These are phyloP conservation scores for Knoxia roxburghii DNA, from an alignment of 257 asterid species.

Conservation along the genomic window DNA sequence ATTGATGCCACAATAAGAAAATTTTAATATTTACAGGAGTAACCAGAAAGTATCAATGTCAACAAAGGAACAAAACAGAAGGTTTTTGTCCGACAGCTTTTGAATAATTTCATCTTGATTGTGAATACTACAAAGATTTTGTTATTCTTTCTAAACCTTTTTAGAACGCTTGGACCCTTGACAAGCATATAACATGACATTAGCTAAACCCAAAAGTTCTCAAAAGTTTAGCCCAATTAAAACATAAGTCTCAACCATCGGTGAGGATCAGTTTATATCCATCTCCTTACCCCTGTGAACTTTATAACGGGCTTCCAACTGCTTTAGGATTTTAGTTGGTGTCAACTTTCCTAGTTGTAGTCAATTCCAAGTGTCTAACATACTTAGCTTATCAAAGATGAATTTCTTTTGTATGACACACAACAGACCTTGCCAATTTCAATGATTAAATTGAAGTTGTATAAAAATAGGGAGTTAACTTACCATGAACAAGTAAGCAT, in stretches of 20 bases:
- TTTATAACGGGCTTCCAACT: neutral
- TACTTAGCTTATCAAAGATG: neutral
- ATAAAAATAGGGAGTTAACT: constrained; percentile 16
- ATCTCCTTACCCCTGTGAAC: too few relatives aligned
- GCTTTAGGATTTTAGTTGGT: neutral
- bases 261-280: too few relatives aligned
- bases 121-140: neutral
- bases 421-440: neutral
- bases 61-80: neutral
- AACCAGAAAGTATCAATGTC: neutral
- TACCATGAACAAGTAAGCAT: constrained; percentile 43
- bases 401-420: neutral
- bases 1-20: neutral
- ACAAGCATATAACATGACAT: neutral
- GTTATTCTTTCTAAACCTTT: neutral
- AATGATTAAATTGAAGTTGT: neutral
- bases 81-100: neutral
- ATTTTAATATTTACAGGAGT: neutral
- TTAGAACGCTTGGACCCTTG: neutral
- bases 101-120: neutral
- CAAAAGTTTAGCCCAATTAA: neutral
- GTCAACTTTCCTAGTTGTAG: neutral
- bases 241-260: neutral
- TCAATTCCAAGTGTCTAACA: neutral
- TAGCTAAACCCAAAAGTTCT: neutral